Evolutionary conservation across 768 basidiomycete species (phyloP).

Genomic region (Naematelia aurantialba): DNA sequence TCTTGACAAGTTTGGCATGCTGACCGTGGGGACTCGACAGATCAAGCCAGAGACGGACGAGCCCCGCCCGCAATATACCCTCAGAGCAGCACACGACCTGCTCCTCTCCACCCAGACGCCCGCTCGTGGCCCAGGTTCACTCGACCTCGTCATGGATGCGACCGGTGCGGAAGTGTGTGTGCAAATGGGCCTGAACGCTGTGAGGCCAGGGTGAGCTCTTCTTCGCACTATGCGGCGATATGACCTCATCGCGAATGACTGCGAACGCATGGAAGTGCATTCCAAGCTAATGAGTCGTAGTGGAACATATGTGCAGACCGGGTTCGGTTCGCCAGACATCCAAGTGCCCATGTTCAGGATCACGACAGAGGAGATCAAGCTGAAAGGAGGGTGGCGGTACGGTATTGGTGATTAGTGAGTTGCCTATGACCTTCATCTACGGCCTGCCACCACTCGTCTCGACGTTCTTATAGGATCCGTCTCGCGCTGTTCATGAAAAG

Average conservation of each 20-base stretch:
- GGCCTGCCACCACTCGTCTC: no score
- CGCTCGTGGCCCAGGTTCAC: conserved; percentile 64
- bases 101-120: conserved; percentile 63
- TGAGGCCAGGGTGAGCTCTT: conserved; percentile 58
- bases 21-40: conserved; percentile 11
- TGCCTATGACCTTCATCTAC: no score
- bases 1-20: neutral
- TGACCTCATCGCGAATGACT: no score
- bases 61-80: conserved; percentile 65
- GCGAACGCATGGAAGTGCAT: conserved; percentile 7
- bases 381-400: conserved; percentile 84
- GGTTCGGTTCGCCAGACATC: conserved; percentile 77
- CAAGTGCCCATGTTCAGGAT: conserved; percentile 67
- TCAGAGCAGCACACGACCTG: conserved; percentile 67
- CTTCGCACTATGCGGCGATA: neutral
- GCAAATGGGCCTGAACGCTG: conserved; percentile 74
- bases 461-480: conserved; percentile 2
- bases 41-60: conserved; percentile 59
- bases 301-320: conserved; percentile 61
- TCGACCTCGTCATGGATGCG: conserved; percentile 87
- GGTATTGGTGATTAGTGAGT: conserved; percentile 44
- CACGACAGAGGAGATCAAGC: conserved; percentile 70
- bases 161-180: conserved; percentile 90
- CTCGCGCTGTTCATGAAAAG: neutral
- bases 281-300: conserved; percentile 49